Conservation (phyloP, 345 rosid species). For the Salix koriyanagi region DNA sequence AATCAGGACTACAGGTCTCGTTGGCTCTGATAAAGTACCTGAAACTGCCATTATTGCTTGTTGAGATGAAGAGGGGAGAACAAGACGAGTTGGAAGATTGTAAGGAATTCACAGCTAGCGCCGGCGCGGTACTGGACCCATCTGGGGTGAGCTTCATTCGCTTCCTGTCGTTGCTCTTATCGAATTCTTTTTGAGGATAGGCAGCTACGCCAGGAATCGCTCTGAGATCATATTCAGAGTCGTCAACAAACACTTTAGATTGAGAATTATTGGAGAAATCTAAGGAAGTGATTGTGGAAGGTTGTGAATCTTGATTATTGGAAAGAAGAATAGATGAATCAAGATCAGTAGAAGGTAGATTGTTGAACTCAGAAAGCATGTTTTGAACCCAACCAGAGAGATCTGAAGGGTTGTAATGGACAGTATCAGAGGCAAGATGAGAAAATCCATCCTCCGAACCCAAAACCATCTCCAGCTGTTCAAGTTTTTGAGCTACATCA, state of each 20-base stretch:
- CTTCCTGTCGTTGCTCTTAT: slow-evolving; percentile 7
- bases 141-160: slow-evolving; percentile 6
- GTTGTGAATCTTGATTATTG: slow-evolving; percentile 4
- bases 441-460: slow-evolving; percentile 24
- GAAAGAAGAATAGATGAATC: background rate
- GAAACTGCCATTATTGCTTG: background rate
- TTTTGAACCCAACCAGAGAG: slow-evolving; percentile 30
- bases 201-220: slow-evolving; percentile 34
- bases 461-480: slow-evolving; percentile 33
- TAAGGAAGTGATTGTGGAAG: background rate
- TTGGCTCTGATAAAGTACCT: background rate
- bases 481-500: slow-evolving; percentile 31
- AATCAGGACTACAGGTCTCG: slow-evolving; percentile 20
- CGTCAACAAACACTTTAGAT: slow-evolving; percentile 14
- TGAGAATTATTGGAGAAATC: background rate
- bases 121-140: background rate
- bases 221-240: slow-evolving; percentile 30
- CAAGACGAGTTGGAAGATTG: background rate
- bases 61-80: background rate
- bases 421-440: slow-evolving; percentile 21
- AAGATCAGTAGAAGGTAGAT: background rate
- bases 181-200: slow-evolving; percentile 16
- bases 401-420: slow-evolving; percentile 35
- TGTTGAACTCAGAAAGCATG: slow-evolving; percentile 31
- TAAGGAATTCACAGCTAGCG: background rate